Conservation (phyloP, 2,329 filamentous ascomycete species). For the Trichoderma sp. region DNA sequence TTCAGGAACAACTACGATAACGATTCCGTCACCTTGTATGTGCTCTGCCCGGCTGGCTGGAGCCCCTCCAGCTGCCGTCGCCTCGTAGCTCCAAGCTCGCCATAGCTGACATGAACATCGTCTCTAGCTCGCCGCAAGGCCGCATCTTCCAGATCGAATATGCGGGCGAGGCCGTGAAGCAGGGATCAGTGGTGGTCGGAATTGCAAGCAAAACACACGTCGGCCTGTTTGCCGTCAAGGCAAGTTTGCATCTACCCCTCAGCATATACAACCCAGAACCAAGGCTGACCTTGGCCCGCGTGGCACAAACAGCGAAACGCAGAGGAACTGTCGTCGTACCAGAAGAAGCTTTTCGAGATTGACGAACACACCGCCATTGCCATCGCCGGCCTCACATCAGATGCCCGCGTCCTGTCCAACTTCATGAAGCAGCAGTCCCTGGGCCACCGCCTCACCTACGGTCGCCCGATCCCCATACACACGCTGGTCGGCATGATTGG, state of each 20-base stretch:
- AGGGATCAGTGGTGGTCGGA: constrained; percentile 95
- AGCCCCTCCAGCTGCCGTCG: neutral
- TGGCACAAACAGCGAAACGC: constrained; percentile 73
- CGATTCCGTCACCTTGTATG: constrained; percentile 98
- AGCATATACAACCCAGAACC: neutral
- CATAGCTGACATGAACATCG: constrained; percentile 4
- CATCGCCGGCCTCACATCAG: constrained; percentile 93
- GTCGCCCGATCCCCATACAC: constrained; percentile 85
- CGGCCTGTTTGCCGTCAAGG: constrained; percentile 95
- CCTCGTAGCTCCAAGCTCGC: constrained; percentile 22
- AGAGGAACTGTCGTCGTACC: constrained; percentile 98
- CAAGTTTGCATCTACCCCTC: constrained; percentile 38
- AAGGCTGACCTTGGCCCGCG: constrained; percentile 11
- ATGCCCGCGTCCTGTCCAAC: constrained; percentile 98
- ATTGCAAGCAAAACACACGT: constrained; percentile 97
- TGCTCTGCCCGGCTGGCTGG: constrained; percentile 28
- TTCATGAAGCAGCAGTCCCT: constrained; percentile 99
- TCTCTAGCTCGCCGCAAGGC: constrained; percentile 85
- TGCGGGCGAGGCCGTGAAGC: constrained; percentile 97
- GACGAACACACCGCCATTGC: constrained; percentile 94
- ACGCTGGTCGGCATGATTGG: constrained; percentile 89
- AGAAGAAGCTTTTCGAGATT: constrained; percentile 97
- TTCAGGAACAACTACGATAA: constrained; percentile 99
- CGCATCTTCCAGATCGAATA: constrained; percentile 99
- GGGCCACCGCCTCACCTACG: constrained; percentile 91